These are phyloP conservation scores for Tolypocladium capitatum DNA, from an alignment of 2,329 filamentous ascomycete genomes.

Conservation along the genomic window DNA sequence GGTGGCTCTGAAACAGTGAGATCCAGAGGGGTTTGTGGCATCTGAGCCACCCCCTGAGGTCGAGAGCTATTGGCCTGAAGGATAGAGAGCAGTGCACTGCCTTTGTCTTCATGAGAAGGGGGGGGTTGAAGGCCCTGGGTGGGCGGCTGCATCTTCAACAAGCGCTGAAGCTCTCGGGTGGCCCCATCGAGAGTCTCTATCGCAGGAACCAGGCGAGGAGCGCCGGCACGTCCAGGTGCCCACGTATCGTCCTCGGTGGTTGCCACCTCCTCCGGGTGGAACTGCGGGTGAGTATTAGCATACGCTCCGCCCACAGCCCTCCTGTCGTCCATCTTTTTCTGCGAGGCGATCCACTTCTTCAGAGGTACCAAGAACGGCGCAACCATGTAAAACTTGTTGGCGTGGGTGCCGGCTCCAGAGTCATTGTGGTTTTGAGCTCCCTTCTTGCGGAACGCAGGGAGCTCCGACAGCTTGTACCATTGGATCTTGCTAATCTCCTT, in stretches of 20 bases:
- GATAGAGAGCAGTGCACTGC: conserved; percentile 39
- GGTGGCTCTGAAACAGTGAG: conserved; percentile 34
- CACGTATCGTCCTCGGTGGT: conserved; percentile 52
- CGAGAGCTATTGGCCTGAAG: conserved; percentile 25
- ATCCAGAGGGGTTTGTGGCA: conserved; percentile 40
- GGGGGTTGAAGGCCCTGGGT: conserved; percentile 32
- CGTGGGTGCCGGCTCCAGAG: conserved; percentile 42
- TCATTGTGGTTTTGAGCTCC: conserved; percentile 43
- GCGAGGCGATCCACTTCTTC: conserved; percentile 81
- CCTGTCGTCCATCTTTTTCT: conserved; percentile 58
- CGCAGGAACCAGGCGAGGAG: conserved; percentile 20
- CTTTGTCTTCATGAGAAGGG: conserved; percentile 27
- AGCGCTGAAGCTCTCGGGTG: conserved; percentile 36
- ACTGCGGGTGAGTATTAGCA: conserved; percentile 25
- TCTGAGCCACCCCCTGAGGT: conserved; percentile 8
- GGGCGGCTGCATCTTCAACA: conserved; percentile 42
- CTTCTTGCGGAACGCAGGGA: conserved; percentile 71
- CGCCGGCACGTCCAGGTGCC: conserved; percentile 23
- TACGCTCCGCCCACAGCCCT: conserved; percentile 27
- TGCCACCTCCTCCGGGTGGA: conserved; percentile 36
- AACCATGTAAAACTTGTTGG: conserved; percentile 96
- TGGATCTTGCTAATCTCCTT: conserved; percentile 97
- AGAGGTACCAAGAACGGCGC: conserved; percentile 77
- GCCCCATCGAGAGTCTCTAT: conserved; percentile 37
- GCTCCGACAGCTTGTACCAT: conserved; percentile 83